Conservation (phyloP, 2,329 filamentous ascomycete genomes). For the Aspergillus versicolor region DNA sequence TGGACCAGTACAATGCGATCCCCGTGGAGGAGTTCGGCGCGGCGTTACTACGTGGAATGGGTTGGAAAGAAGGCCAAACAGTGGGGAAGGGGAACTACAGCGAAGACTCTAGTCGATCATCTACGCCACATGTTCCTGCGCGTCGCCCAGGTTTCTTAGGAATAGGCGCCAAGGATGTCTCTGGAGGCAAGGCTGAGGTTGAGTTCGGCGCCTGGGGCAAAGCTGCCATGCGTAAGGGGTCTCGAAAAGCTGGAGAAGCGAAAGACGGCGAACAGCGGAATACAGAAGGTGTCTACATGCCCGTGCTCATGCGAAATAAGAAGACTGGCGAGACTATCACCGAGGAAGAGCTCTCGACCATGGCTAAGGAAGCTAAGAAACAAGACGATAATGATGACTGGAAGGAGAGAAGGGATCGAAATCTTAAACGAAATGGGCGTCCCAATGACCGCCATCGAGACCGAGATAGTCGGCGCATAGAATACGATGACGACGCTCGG, state of each 20-base stretch:
- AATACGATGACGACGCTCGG: constrained; percentile 35
- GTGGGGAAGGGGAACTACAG: constrained; percentile 56
- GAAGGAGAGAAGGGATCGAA: constrained; percentile 46
- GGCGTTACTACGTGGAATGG: constrained; percentile 87
- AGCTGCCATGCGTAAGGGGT: constrained; percentile 53
- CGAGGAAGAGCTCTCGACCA: constrained; percentile 59
- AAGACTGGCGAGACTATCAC: constrained; percentile 62
- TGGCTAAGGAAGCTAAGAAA: constrained; percentile 51
- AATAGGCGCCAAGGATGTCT: constrained; percentile 80
- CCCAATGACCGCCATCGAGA: constrained; percentile 31
- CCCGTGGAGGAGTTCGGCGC: constrained; percentile 95
- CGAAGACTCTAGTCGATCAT: constrained; percentile 45
- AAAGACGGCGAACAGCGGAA: constrained; percentile 44
- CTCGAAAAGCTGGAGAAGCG: constrained; percentile 51
- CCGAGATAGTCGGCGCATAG: constrained; percentile 32
- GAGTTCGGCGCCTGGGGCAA: constrained; percentile 82
- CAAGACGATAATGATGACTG: constrained; percentile 44
- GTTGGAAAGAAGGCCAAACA: constrained; percentile 74
- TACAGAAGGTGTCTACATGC: constrained; percentile 57
- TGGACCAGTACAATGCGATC: constrained; percentile 83
- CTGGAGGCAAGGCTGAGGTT: constrained; percentile 57
- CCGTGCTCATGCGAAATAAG: constrained; percentile 61
- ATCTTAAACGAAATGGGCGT: constrained; percentile 40
- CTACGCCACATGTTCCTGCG: constrained; percentile 65
- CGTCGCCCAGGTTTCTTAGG: constrained; percentile 78